Evolutionary conservation across 805 yeast species (phyloP), one percentile per base, ranked within the genome.

Genomic region (Yarrowia sp.): DNA sequence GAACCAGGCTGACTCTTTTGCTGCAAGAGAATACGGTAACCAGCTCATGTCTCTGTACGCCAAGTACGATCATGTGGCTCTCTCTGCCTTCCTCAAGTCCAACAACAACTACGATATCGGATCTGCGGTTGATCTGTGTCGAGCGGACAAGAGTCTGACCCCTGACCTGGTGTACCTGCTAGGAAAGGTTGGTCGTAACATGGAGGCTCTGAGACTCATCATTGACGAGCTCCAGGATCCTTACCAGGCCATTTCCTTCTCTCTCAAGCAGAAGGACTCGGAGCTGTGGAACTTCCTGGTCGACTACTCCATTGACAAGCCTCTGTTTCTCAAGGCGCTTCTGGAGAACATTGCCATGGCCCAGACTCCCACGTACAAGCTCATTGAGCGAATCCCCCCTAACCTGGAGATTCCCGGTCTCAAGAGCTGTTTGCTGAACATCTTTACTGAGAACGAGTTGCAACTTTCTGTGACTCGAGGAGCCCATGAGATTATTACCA

Each of bases 211-310:
- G 73, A 84, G 82, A 69, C 80, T 95, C 52, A 92, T 95, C 15
- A 87, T 92, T 48, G 89, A 90, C 71, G 84, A 90, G 72, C 79
- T 93, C 65, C 83, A 88, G 68, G 95, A 94, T 75, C 94, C 97
- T 0, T 84, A 84, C 49, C 82, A 85, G 71, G 98, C 98, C 0
- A 89, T 95, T 32, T 83, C 83, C 16, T 95, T 92, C 82, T 95
- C 93, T 0, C 84, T 82, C 64, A 82, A 82, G 11, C 82, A 85
- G 70, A 86, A 87, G 64, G 96, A 92, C 73, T 77, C 81, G 26
- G 96, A 91, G n/a, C 79, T 92, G 11, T 92, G 97, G 97, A 87
- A 87, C 50, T 86, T 87, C 56, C 81, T 94, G 70, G 79, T 94
- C 11, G 87, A 86, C 22, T 86, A 87, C 75, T 87, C 97, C 22